Evolutionary conservation across 495 filamentous ascomycete genomes (phyloP), one percentile per base, ranked within the genome.

Genomic region (Neurospora tetraspora): DNA sequence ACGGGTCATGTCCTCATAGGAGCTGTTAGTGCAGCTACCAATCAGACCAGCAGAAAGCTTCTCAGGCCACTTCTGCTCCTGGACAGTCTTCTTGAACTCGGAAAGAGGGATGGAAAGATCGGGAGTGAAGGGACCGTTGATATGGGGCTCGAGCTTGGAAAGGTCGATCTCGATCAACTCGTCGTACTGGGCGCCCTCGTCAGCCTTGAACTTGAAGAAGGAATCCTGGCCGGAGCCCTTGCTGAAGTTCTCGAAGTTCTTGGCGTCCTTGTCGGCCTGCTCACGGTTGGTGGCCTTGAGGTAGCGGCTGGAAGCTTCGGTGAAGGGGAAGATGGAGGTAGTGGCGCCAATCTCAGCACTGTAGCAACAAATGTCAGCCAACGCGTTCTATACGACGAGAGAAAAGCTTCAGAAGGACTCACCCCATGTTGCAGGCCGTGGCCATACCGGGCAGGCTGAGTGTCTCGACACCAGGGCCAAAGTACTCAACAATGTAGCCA

Each of bases 1-100:
- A 69, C 96, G 90, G 11, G 93, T 94, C 96, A 99, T 99, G 78
- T 99, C 96, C 83, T 97, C 89, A 81, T 97, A 99, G 4, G 96
- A 98, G 81, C 93, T 96, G 86, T 99, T 99, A 16, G 96, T 99
- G 84, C 96, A 99, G 84, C 93, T 97, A 61, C 96, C 96, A 77
- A 99, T 99, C 37, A 99, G 87, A 72, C 94, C 93, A 9, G 96
- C 94, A 8, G 92, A 94, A 73, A 99, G 91, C 61, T 90, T 92
- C 79, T 91, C 88, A 8, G 96, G 96, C 96, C 96, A 99, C 39
- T 92, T 83, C 80, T 98, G 91, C 78, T 91, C 86, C 78, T 91
- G 86, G 7, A 96, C 94, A 2, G 91, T 90, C 68, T 93, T 87
- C 76, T 92, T 91, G 80, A 99, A 99, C 76, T 89, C 83, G 38